phyloP scores from a whole-genome alignment of 495 filamentous ascomycete genomes.

The Penicillium dipodomyicola region DNA sequence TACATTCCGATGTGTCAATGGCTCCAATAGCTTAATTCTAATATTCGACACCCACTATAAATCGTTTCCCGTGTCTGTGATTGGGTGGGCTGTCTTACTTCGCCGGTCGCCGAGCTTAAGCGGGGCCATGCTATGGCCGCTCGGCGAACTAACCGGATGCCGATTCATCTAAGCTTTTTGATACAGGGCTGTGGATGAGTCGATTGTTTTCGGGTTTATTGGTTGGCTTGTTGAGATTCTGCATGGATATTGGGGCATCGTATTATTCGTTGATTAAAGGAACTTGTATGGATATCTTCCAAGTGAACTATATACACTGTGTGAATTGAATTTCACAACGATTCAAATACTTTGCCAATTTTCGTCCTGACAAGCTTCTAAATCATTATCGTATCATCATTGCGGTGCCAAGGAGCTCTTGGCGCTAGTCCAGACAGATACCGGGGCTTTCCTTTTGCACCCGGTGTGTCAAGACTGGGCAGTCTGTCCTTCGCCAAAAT shows the following conservation, averaged over 20 bases:
- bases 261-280: neutral
- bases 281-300: neutral
- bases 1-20: slow-evolving; percentile 20
- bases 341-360: neutral
- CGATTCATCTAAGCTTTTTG: neutral
- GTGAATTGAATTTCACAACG: neutral
- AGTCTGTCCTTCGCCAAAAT: slow-evolving; percentile 1
- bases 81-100: slow-evolving; percentile 7
- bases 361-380: neutral
- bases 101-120: slow-evolving; percentile 10
- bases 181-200: neutral
- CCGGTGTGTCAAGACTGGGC: neutral
- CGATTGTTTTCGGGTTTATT: neutral
- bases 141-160: slow-evolving; percentile 8
- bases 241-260: neutral
- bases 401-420: neutral
- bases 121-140: neutral
- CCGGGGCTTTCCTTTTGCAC: neutral
- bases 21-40: neutral
- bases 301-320: neutral
- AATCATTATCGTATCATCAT: slow-evolving; percentile 6
- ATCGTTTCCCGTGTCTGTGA: slow-evolving; percentile 2
- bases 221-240: neutral
- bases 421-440: neutral
- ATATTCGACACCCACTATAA: neutral